Percentiles rank a stretch among this genome's conserved stretches.
Conservation (phyloP, 139 green algal genomes). For the Haematococcus lacustris region DNA sequence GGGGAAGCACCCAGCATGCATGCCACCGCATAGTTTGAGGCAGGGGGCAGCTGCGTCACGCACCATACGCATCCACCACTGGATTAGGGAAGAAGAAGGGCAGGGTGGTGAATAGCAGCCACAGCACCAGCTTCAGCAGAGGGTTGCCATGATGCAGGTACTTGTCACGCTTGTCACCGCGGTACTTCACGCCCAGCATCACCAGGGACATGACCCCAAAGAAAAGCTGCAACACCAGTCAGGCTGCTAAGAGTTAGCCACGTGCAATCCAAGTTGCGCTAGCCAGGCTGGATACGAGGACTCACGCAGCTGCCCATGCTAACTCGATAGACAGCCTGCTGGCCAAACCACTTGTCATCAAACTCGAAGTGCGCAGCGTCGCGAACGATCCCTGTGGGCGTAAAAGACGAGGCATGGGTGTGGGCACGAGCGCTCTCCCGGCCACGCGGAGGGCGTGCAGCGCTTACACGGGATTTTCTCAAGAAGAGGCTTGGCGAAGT, state of each 20-base stretch:
- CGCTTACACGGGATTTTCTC: conserved; percentile 85
- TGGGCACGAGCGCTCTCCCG: too few species aligned
- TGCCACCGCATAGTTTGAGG: background rate
- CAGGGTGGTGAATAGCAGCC: conserved; percentile 66
- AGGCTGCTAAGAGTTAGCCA: background rate
- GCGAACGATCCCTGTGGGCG: conserved; percentile 42
- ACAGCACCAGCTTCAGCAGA: conserved; percentile 76
- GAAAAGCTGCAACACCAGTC: conserved; percentile 55
- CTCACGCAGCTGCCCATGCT: conserved; percentile 85
- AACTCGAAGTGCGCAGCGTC: conserved; percentile 20
- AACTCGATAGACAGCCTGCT: conserved; percentile 92
- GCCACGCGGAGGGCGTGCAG: too few species aligned
- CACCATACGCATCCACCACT: conserved; percentile 68
- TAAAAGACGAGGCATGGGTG: background rate
- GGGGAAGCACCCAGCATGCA: background rate
- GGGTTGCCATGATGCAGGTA: conserved; percentile 83
- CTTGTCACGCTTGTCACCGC: conserved; percentile 68
- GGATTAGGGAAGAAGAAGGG: conserved; percentile 80
- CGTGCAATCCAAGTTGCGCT: background rate
- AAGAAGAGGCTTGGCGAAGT: conserved; percentile 88
- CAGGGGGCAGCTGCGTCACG: conserved; percentile 5
- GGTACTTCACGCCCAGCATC: conserved; percentile 74
- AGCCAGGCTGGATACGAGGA: background rate
- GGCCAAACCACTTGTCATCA: conserved; percentile 79
- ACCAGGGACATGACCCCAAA: conserved; percentile 70